Conservation (phyloP, 2,329 filamentous ascomycete genomes). For the Sordariomycetes sp. region DNA sequence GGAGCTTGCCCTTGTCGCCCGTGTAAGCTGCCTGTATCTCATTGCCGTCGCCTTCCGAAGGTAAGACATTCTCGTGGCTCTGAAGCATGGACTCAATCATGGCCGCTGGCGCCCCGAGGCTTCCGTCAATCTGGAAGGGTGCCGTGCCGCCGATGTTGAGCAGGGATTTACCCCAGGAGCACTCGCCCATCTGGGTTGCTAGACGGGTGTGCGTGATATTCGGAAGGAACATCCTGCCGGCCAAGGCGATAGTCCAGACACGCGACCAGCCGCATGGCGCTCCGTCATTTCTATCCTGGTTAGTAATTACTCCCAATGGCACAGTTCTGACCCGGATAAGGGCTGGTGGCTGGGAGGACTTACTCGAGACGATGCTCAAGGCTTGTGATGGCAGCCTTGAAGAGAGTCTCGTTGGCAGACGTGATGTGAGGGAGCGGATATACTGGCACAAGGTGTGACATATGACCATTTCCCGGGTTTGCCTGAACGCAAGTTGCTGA, state of each 20-base stretch:
- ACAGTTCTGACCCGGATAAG: neutral
- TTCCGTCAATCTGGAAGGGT: constrained; percentile 38
- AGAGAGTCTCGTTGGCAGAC: constrained; percentile 3
- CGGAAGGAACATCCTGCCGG: constrained; percentile 4
- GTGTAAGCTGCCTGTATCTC: neutral
- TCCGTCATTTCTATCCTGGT: constrained; percentile 19
- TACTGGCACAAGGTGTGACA: neutral
- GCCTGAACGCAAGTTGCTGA: neutral
- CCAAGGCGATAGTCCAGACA: constrained; percentile 31
- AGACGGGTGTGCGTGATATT: constrained; percentile 1
- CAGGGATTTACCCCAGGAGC: neutral
- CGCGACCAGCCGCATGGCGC: constrained; percentile 36
- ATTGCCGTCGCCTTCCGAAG: neutral
- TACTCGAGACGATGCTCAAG: constrained; percentile 4
- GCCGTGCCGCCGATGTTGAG: constrained; percentile 19
- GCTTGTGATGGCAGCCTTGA: constrained; percentile 1
- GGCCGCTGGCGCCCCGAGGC: constrained; percentile 32
- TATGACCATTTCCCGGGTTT: neutral
- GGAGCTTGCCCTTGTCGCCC: constrained; percentile 9
- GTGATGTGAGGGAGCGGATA: constrained; percentile 4
- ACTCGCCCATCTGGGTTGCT: constrained; percentile 1
- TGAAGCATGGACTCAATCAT: constrained; percentile 33
- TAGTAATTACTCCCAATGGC: neutral
- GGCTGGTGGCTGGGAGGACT: neutral
- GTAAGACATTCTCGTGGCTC: constrained; percentile 13